These are phyloP conservation scores for Avena eriantha DNA, from an alignment of 176 grass and related monocot species.

Conservation along the genomic window DNA sequence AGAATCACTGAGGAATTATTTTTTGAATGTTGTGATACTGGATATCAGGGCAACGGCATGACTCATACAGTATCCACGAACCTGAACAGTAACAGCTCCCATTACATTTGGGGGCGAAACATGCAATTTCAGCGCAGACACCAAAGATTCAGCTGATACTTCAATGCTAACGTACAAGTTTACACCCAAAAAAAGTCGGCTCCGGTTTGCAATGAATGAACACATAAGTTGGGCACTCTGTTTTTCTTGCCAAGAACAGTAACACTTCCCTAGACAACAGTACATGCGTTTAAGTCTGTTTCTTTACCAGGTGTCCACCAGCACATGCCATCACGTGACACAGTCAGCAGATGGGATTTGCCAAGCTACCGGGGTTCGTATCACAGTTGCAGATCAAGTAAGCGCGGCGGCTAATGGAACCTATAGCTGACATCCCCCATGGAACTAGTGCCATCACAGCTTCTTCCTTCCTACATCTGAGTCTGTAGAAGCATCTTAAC, in stretches of 20 bases:
- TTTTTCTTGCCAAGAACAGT: neutral
- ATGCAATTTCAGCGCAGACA: neutral
- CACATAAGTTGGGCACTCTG: neutral
- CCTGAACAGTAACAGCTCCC: neutral
- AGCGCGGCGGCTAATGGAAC: slow-evolving; percentile 7
- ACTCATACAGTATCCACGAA: neutral
- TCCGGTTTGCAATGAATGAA: neutral
- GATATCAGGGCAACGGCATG: neutral
- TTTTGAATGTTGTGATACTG: too few species aligned
- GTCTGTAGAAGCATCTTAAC: slow-evolving; percentile 22
- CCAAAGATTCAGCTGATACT: neutral
- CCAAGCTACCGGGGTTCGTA: neutral
- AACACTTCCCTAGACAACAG: neutral
- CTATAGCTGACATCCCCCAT: slow-evolving; percentile 34
- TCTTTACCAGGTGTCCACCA: slow-evolving; percentile 10
- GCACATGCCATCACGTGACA: neutral
- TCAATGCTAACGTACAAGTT: neutral
- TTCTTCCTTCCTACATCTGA: slow-evolving; percentile 8
- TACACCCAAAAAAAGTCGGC: neutral
- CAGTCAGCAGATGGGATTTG: neutral
- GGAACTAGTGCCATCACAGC: neutral
- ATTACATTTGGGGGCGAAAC: neutral
- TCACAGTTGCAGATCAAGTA: slow-evolving; percentile 13
- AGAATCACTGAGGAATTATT: too few species aligned
- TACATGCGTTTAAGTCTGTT: slow-evolving; percentile 24